Conservation (phyloP, 805 yeast species). For the Starmerella asiatica region DNA sequence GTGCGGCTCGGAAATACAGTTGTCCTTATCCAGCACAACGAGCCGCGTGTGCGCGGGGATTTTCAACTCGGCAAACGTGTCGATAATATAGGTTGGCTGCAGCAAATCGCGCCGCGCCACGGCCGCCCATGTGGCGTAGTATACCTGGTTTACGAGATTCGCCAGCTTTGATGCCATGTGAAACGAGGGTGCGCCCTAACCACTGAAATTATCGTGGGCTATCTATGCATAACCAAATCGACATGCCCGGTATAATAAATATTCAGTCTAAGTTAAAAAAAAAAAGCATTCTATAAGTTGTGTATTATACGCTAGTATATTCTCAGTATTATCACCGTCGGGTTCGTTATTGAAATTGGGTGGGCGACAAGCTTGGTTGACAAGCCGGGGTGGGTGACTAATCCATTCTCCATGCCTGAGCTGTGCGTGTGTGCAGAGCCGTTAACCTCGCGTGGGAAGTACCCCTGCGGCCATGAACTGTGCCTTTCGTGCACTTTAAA, state of each 20-base stretch:
- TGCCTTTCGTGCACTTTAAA: constrained; percentile 76
- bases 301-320: too few species aligned
- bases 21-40: constrained; percentile 83
- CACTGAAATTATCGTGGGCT: too few species aligned
- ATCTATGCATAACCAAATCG: too few species aligned
- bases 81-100: constrained; percentile 15
- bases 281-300: too few species aligned
- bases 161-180: constrained; percentile 7
- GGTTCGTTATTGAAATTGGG: too few species aligned
- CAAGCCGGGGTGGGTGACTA: too few species aligned
- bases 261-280: too few species aligned
- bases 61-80: constrained; percentile 12
- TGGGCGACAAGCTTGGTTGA: too few species aligned
- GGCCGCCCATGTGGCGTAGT: constrained; percentile 10
- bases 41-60: constrained; percentile 40
- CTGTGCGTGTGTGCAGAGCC: constrained; percentile 81
- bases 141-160: constrained; percentile 8
- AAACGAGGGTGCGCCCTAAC: not conserved
- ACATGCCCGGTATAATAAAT: too few species aligned
- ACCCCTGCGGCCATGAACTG: constrained; percentile 73
- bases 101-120: constrained; percentile 11
- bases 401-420: constrained; percentile 5
- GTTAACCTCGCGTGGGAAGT: constrained; percentile 48
- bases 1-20: constrained; percentile 80
- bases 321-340: too few species aligned